Percentiles rank a stretch among this genome's conserved stretches.
These are phyloP conservation scores for Epichloe sp. DNA, from an alignment of 2,329 filamentous ascomycete genomes.

Conservation along the genomic window DNA sequence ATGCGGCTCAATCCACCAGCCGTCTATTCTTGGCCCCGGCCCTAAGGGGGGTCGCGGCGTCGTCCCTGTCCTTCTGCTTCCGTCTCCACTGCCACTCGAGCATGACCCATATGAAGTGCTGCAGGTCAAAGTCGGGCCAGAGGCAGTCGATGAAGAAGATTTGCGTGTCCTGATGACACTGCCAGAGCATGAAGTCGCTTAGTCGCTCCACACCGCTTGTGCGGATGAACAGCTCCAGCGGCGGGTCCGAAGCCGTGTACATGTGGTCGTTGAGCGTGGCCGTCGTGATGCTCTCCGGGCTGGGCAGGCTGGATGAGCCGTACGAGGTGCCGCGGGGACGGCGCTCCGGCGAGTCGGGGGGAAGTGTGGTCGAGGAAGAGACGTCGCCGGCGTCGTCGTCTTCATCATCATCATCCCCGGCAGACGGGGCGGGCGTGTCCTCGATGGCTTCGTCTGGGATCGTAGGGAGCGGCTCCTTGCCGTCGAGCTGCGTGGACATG, in stretches of 20 bases:
- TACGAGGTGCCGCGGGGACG: constrained; percentile 19
- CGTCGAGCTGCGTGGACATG: constrained; percentile 48
- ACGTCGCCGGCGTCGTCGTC: constrained; percentile 33
- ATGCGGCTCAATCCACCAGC: not conserved
- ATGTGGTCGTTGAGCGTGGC: constrained; percentile 75
- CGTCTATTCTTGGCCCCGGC: constrained; percentile 1
- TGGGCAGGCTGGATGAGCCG: constrained; percentile 34
- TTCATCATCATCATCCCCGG: constrained; percentile 24
- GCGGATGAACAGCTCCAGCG: constrained; percentile 78
- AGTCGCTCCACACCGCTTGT: constrained; percentile 87
- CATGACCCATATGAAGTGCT: constrained; percentile 83
- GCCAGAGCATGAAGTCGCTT: constrained; percentile 98
- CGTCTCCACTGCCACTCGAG: constrained; percentile 73
- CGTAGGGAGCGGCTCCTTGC: constrained; percentile 32
- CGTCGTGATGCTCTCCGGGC: constrained; percentile 76
- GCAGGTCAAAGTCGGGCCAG: constrained; percentile 93
- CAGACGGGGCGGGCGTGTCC: not conserved
- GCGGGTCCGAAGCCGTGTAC: constrained; percentile 75
- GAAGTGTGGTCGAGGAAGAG: constrained; percentile 44
- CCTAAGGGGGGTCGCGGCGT: constrained; percentile 13
- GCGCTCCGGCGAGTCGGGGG: constrained; percentile 38
- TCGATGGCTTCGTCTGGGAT: constrained; percentile 27
- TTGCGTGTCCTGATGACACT: constrained; percentile 84
- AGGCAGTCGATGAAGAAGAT: constrained; percentile 85
- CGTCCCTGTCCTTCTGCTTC: constrained; percentile 42